Evolutionary conservation across 2,329 filamentous ascomycete genomes (phyloP), one percentile per base, ranked within the genome.

Genomic region (Podosphaera fusca): DNA sequence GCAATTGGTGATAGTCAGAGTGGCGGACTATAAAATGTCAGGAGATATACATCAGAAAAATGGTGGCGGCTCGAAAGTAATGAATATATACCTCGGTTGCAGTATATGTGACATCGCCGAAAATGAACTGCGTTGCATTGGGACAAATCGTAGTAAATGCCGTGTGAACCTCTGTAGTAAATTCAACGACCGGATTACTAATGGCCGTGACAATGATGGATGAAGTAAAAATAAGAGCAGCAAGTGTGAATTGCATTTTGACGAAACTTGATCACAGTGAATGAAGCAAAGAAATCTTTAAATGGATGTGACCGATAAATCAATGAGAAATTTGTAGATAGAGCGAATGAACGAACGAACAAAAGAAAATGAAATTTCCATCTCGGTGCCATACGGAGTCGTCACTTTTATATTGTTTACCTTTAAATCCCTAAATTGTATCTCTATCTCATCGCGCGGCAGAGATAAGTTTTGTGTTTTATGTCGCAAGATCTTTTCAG

Each of bases 111-210:
- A 70, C 63, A 59, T 67, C 67, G 60, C 70, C 70, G 66, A 72
- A 69, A 54, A 70, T 69, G 60, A 78, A 62, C 55, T 67, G 67
- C 58, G 76, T 78, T 51, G 75, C 65, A 59, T 63, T 65, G 6
- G 76, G 74, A 73, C 76, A 79, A 70, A 71, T 75, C 59, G 74
- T 66, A 61, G 73, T 72, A 61, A 71, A 73, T 49, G 73, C 69
- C 59, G 68, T 76, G 60, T 75, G 71, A 60, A 75, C 68, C 63
- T 75, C 70, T 66, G 74, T 67, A 64, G 72, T 74, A 47, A 57
- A 55, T 57, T 63, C 46, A 14, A 29, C 30, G 12, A 30, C 8
- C 46, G 30, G 64, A 36, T 30, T 56, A 56, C 58, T 56, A 14
- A 40, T 14, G 36, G 66, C 64, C n/a, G 61, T 56, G 54, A 63